Evolutionary conservation across 2,329 filamentous ascomycete genomes (phyloP).

Genomic region (Colletotrichum costaricense): DNA sequence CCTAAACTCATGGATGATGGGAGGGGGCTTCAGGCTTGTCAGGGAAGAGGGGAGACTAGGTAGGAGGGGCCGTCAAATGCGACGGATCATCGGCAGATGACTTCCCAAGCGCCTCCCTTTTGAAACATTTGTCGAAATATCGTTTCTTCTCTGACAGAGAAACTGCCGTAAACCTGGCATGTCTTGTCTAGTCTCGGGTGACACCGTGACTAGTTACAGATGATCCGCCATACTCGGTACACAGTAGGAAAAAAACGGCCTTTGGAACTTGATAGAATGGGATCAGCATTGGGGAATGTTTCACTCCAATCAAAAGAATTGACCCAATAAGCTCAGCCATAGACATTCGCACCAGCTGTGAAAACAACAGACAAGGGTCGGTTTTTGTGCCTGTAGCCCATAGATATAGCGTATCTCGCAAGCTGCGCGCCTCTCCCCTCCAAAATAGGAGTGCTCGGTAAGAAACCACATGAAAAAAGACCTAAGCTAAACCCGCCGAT

Average conservation of each 20-base stretch:
- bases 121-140: no score
- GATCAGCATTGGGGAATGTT: neutral
- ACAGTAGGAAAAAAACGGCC: neutral
- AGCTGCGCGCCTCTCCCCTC: neutral
- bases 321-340: neutral
- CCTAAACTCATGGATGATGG: no score
- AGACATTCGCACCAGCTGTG: neutral
- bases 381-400: neutral
- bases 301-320: neutral
- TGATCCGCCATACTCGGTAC: neutral
- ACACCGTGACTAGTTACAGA: neutral
- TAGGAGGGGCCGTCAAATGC: neutral
- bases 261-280: neutral
- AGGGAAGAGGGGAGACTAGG: neutral
- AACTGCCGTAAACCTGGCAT: no score
- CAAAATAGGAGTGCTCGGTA: no score
- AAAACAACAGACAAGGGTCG: neutral
- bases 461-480: no score
- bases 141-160: neutral
- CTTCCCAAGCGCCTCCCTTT: neutral
- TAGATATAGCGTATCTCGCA: neutral
- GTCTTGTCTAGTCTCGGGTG: neutral
- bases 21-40: no score
- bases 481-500: no score
- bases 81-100: neutral